Evolutionary conservation across 192 early-diverging fungal genomes (phyloP).

Genomic region (Coemansia sp.): DNA sequence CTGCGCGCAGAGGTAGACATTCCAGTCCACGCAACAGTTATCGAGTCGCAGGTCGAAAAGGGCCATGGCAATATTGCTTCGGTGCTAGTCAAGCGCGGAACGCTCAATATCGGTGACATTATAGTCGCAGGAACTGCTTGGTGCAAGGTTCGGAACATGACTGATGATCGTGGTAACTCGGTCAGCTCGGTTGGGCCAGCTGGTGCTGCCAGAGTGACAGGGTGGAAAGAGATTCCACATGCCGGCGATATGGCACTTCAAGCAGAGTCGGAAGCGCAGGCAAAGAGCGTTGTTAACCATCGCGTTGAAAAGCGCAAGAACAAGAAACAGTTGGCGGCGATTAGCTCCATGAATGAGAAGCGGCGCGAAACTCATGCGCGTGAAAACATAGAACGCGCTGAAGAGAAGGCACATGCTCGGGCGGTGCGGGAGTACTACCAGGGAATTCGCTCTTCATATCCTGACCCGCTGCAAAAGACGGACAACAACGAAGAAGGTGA

Average conservation of each 20-base stretch:
- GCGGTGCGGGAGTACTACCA: conserved; percentile 68
- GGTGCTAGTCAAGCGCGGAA: conserved; percentile 87
- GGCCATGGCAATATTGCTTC: conserved; percentile 86
- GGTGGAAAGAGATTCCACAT: conserved; percentile 90
- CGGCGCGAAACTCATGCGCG: conserved; percentile 59
- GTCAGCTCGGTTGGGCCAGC: conserved; percentile 81
- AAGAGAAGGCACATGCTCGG: conserved; percentile 57
- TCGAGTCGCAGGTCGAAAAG: conserved; percentile 87
- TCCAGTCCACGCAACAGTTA: conserved; percentile 76
- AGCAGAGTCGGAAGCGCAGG: conserved; percentile 59
- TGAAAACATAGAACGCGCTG: conserved; percentile 55
- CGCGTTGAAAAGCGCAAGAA: conserved; percentile 65
- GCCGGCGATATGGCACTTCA: conserved; percentile 89
- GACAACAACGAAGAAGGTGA: conserved; percentile 8
- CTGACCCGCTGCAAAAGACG: conserved; percentile 47
- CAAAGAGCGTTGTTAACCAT: conserved; percentile 72
- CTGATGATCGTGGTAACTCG: conserved; percentile 71
- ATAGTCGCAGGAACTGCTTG: conserved; percentile 85
- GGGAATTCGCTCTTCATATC: conserved; percentile 58
- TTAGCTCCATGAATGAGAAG: conserved; percentile 78
- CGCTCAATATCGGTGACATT: conserved; percentile 69
- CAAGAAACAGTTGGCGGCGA: conserved; percentile 59
- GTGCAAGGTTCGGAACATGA: conserved; percentile 85
- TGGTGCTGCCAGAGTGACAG: conserved; percentile 80
- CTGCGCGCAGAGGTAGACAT: conserved; percentile 78